phyloP scores from a whole-genome alignment of 495 filamentous ascomycete genomes.

The Diplogelasinospora grovesii region DNA sequence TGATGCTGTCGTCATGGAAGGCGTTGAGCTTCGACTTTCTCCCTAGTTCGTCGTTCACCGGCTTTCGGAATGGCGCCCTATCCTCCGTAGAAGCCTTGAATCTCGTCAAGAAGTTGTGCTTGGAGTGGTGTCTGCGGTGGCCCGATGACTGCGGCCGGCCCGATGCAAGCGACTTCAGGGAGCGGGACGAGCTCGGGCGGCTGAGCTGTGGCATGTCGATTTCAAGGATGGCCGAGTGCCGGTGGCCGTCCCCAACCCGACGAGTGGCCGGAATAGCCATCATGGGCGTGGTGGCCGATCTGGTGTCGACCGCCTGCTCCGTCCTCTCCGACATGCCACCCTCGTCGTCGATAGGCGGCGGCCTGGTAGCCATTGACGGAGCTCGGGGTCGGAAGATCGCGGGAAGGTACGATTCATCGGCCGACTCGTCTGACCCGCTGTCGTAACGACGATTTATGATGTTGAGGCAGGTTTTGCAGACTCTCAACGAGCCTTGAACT shows the following conservation, averaged over 20 bases:
- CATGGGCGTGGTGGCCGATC: conserved; percentile 49
- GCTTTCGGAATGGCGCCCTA: conserved; percentile 83
- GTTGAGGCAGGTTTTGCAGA: conserved; percentile 90
- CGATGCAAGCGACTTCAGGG: conserved; percentile 69
- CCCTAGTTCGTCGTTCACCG: conserved; percentile 54
- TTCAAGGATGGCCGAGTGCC: conserved; percentile 83
- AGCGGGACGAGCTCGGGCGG: conserved; percentile 84
- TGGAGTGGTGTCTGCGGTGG: conserved; percentile 80
- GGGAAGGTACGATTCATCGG: conserved; percentile 56
- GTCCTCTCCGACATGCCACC: conserved; percentile 34
- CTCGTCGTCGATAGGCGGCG: conserved; percentile 30
- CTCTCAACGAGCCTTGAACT: conserved; percentile 76
- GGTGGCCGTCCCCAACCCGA: conserved; percentile 73
- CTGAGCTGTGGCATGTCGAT: conserved; percentile 62
- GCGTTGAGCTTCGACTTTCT: conserved; percentile 68
- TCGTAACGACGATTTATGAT: conserved; percentile 90
- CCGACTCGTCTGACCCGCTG: conserved; percentile 76
- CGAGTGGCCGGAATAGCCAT: conserved; percentile 89
- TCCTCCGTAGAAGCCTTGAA: conserved; percentile 51
- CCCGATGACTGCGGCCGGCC: conserved; percentile 65
- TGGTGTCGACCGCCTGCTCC: conserved; percentile 34
- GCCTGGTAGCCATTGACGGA: conserved; percentile 19
- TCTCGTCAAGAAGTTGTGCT: conserved; percentile 67
- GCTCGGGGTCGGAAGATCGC: conserved; percentile 43
- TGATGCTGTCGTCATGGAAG: conserved; percentile 96